A percentile compares a stretch with the other conserved stretches of the same genome.
These are phyloP conservation scores for Debaryomyces fabryi DNA, from an alignment of 1,139 yeast genomes.

Conservation along the genomic window DNA sequence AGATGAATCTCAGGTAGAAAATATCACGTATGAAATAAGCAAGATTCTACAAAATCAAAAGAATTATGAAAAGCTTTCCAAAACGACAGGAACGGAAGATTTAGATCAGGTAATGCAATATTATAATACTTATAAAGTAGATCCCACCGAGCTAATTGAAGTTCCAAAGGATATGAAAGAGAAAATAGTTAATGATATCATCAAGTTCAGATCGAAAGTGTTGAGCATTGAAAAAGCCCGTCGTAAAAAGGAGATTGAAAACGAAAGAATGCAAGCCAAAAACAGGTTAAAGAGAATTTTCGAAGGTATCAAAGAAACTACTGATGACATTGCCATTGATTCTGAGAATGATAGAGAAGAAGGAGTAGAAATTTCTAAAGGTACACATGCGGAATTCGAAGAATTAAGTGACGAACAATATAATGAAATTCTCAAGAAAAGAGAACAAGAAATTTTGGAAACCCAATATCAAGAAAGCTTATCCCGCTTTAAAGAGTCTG, in stretches of 20 bases:
- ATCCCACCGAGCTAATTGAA: constrained; percentile 61
- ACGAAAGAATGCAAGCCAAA: constrained; percentile 56
- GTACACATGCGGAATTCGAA: constrained; percentile 25
- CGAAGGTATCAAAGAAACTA: constrained; percentile 44
- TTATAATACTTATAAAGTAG: constrained; percentile 54
- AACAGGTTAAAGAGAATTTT: constrained; percentile 53
- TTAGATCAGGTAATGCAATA: constrained; percentile 39
- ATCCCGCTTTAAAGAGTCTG: constrained; percentile 19
- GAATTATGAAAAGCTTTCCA: constrained; percentile 22
- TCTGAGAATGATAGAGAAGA: constrained; percentile 16
- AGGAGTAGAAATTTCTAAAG: constrained; percentile 20
- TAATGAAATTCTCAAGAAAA: constrained; percentile 23
- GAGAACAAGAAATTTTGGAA: constrained; percentile 21
- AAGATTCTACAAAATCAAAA: constrained; percentile 23
- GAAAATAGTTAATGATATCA: constrained; percentile 58
- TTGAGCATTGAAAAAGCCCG: constrained; percentile 59
- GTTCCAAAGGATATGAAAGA: constrained; percentile 62
- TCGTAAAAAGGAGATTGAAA: constrained; percentile 51
- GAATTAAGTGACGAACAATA: constrained; percentile 40
- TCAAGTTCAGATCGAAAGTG: constrained; percentile 64
- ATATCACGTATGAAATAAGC: constrained; percentile 15
- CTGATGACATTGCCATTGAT: constrained; percentile 17
- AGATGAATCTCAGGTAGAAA: neutral
- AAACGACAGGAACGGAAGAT: constrained; percentile 35
- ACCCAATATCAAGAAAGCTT: constrained; percentile 22